These are phyloP conservation scores for Kodamaea hsintzibuensis DNA, from an alignment of 805 yeast species.

Conservation along the genomic window DNA sequence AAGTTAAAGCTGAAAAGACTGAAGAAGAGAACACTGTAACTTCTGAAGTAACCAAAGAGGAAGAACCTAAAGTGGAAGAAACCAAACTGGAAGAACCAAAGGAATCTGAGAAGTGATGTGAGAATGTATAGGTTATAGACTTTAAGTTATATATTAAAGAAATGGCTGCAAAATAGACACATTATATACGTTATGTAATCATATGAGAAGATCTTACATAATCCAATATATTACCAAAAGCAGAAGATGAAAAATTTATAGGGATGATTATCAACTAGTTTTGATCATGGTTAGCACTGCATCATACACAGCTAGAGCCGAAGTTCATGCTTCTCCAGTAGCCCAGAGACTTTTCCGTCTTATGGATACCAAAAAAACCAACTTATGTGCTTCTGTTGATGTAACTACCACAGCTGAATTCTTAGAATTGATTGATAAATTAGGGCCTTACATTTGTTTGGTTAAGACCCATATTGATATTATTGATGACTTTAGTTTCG, in stretches of 20 bases:
- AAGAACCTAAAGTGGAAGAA: background rate
- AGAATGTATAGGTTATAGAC: slow-evolving; percentile 2
- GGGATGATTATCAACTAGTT: background rate
- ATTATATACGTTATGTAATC: background rate
- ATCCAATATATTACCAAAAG: background rate
- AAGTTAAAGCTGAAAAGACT: background rate
- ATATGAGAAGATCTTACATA: too few species aligned
- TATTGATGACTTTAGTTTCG: slow-evolving; percentile 83
- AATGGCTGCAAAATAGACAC: background rate
- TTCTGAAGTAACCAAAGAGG: background rate
- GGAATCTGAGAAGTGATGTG: background rate
- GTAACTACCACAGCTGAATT: slow-evolving; percentile 80
- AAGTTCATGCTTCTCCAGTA: slow-evolving; percentile 69
- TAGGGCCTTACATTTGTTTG: slow-evolving; percentile 90
- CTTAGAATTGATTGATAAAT: slow-evolving; percentile 64
- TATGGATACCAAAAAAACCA: slow-evolving; percentile 80
- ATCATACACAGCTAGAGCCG: slow-evolving; percentile 70
- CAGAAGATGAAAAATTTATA: background rate
- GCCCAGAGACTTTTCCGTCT: slow-evolving; percentile 72
- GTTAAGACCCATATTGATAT: slow-evolving; percentile 95
- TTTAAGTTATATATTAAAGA: background rate
- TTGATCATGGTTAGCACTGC: slow-evolving; percentile 22
- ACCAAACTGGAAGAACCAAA: background rate
- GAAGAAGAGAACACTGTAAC: too few species aligned
- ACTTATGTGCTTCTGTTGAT: slow-evolving; percentile 93